Evolutionary conservation across 257 asterid species (phyloP).

Genomic region (Perilla frutescens): DNA sequence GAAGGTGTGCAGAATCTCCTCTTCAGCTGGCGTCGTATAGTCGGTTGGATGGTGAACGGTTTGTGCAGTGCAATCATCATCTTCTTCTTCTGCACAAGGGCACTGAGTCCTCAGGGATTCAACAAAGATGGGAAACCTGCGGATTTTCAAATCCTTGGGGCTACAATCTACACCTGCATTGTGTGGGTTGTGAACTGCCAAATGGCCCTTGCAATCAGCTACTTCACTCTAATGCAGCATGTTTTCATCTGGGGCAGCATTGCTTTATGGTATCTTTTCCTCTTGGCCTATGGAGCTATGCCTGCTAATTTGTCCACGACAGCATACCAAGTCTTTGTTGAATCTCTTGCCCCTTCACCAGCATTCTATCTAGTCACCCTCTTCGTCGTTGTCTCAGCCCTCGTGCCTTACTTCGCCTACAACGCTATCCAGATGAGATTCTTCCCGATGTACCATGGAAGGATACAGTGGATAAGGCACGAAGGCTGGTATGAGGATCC

Average conservation of each 20-base stretch:
- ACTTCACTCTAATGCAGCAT: conserved; percentile 88
- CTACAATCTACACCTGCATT: conserved; percentile 82
- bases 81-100: conserved; percentile 70
- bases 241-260: conserved; percentile 89
- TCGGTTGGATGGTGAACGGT: conserved; percentile 96
- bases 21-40: conserved; percentile 89
- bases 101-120: conserved; percentile 69
- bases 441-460: conserved; percentile 82
- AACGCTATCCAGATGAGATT: conserved; percentile 58
- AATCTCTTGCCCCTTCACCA: conserved; percentile 76
- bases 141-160: conserved; percentile 63
- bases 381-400: conserved; percentile 58
- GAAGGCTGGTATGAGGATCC: conserved; percentile 80
- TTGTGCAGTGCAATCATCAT: conserved; percentile 65
- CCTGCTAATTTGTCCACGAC: conserved; percentile 54
- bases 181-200: conserved; percentile 96
- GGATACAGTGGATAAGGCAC: conserved; percentile 88
- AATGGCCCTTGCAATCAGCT: conserved; percentile 83
- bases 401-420: conserved; percentile 66
- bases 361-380: conserved; percentile 59
- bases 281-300: conserved; percentile 71
- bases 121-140: conserved; percentile 68
- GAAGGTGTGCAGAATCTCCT: conserved; percentile 91
- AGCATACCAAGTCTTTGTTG: conserved; percentile 73
- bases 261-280: conserved; percentile 81